These are phyloP conservation scores for Aspergillus intermedius DNA, from an alignment of 2,329 filamentous ascomycete species.

Conservation along the genomic window DNA sequence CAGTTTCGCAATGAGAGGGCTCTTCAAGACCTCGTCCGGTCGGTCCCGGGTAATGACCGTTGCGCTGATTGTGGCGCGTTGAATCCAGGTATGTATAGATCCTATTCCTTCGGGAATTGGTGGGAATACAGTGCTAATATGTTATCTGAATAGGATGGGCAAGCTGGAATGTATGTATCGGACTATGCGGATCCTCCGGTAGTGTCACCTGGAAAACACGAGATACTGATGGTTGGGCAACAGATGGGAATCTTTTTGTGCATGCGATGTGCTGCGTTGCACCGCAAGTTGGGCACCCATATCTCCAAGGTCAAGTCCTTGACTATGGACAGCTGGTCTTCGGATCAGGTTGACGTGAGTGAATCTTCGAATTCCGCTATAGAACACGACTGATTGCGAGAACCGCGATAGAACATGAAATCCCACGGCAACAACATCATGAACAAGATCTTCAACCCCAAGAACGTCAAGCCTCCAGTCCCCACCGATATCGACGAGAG, in stretches of 20 bases:
- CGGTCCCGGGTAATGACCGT: slow-evolving; percentile 77
- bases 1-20: slow-evolving; percentile 93
- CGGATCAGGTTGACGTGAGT: slow-evolving; percentile 89
- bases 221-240: slow-evolving; percentile 11
- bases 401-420: slow-evolving; percentile 70
- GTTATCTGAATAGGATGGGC: slow-evolving; percentile 65
- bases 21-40: slow-evolving; percentile 81
- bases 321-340: slow-evolving; percentile 96
- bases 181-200: background rate
- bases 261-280: slow-evolving; percentile 92
- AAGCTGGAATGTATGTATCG: slow-evolving; percentile 77
- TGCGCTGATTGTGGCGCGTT: slow-evolving; percentile 89
- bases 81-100: slow-evolving; percentile 68
- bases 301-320: slow-evolving; percentile 98
- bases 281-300: slow-evolving; percentile 94
- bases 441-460: slow-evolving; percentile 84
- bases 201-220: background rate
- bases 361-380: background rate
- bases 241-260: slow-evolving; percentile 93
- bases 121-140: background rate
- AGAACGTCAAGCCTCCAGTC: slow-evolving; percentile 72
- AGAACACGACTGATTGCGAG: slow-evolving; percentile 55
- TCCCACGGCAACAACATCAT: slow-evolving; percentile 78
- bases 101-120: background rate
- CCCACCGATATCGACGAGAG: slow-evolving; percentile 88